These are phyloP conservation scores for Mallotus repandus DNA, from an alignment of 441 rosid genomes.

Conservation along the genomic window DNA sequence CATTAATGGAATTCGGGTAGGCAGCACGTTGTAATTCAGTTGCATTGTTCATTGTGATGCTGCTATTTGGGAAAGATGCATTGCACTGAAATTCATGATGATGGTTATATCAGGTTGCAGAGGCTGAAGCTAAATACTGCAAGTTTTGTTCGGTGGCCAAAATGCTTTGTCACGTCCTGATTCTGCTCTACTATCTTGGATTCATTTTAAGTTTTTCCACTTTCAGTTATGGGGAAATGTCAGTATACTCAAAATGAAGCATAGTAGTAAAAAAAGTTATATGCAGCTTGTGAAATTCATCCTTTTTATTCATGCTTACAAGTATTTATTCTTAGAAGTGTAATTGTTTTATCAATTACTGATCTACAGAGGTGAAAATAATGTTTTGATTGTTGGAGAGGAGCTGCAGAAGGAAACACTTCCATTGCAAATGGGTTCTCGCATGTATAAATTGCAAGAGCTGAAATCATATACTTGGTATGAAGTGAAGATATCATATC, in stretches of 20 bases:
- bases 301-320: too few species aligned
- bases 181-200: constrained; percentile 31
- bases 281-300: too few species aligned
- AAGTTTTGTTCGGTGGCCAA: not conserved
- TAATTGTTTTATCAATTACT: not conserved
- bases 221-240: constrained; percentile 37
- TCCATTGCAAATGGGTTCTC: constrained; percentile 56
- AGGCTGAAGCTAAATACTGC: constrained; percentile 5
- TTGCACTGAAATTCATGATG: not conserved
- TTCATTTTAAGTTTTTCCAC: constrained; percentile 25
- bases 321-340: not conserved
- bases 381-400: constrained; percentile 55
- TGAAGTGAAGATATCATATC: constrained; percentile 98
- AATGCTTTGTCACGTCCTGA: constrained; percentile 22
- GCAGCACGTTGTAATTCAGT: too few species aligned
- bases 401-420: constrained; percentile 69
- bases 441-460: constrained; percentile 56
- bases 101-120: constrained; percentile 10
- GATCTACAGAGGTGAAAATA: constrained; percentile 37
- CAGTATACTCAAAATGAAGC: constrained; percentile 25
- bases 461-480: constrained; percentile 72
- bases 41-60: not conserved
- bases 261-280: too few species aligned
- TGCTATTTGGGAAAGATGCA: not conserved
- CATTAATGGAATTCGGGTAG: too few species aligned